Base-by-base conservation (phyloP, 2,329 filamentous ascomycete genomes). In the Exophiala alcalophila region DNA sequence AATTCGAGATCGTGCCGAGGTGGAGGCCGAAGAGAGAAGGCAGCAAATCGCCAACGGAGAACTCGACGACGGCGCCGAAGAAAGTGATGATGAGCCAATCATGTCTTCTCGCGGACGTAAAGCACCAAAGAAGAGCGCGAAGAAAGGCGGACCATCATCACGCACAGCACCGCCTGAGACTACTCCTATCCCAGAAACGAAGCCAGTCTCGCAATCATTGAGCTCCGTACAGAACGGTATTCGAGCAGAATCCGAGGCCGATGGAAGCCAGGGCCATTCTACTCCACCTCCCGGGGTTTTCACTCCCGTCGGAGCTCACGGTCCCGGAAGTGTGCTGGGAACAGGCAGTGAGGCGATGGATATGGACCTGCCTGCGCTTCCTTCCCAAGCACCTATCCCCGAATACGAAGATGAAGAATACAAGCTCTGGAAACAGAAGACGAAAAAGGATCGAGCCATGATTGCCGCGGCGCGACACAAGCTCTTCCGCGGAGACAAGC, bases 401-500 rank as follows among this genome's bases (percentile, higher is more conserved):
- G 88, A 88, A 54, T 81, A 94, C 56, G 90, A 97, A 56, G 90
- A 97, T 45, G 69, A 77, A 2, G 91, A 96, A 61, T 95, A 92
- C 68, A 94, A 94, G 63, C 86, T 92, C 24, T 98, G 94, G 92
- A 98, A 97, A 69, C 91, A 97, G 65, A 88, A 95, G 27, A 98
- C 92, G 2, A 97, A 97, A 68, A 96, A 92, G 62, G 90, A 95
- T 59, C 83, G 92, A 50, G 92, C 92, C 3, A 71, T 84, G 16
- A 80, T 91, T 39, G 85, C 92, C 46, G 88, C 90, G 52, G 87
- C 95, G 61, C 80, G 92, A 21, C 83, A 89, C 63, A 79, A 85
- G 26, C 77, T 98, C 10, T 95, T 98, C 67, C 84, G 84, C 49
- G 85, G 84, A 36, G 83, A 89, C 57, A 86, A 82, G 58, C 72